Base-by-base conservation (phyloP, 257 asterid genomes). In the Primulina tabacum region DNA sequence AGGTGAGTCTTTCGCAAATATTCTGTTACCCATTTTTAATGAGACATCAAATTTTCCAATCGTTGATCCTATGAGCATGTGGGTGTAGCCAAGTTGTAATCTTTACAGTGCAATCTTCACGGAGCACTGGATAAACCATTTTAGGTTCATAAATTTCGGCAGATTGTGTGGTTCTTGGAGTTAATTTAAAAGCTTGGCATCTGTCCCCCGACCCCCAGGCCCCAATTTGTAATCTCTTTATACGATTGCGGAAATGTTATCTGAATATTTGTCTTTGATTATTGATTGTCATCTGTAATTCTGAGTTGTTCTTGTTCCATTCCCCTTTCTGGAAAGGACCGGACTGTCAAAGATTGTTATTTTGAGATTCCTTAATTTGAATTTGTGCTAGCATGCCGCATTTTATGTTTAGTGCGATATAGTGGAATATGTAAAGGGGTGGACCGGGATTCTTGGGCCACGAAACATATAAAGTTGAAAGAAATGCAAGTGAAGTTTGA, bases 1-100 rank as follows among this genome's bases (percentile, higher is more conserved):
- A 77, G 73, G 96, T 85, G 75, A 60, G 82, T 59, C 21, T 67
- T 26, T 2, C 12, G 7, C 14, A 7, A 57, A 8, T 60, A 7
- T 52, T 73, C 56, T 47, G 5, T 43, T 26, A 8, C 12, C 68
- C 29, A 14, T 5, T 34, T 52, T 63, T 26, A 33, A 4, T 50
- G 64, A 21, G 37, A 4, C 64, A 18, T 2, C 11, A 28, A 55
- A n/a, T 68, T 40, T 30, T 68, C 5, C 59, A 29, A 59, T 70
- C 4, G 7, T 40, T 57, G 10, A n/a, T 62, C 3, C 20, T 21
- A 4, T 17, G 17, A 3, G 8, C 37, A 10, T 60, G 28, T 18
- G 34, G 17, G 17, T 67, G 33, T 32, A 30, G 47, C 53, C 26
- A 8, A 63, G 26, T 63, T 63, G 53, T 35, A 35, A 11, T 43